Evolutionary conservation across 176 grass and related monocot genomes (phyloP).

Genomic region (Puccinellia tenuiflora): DNA sequence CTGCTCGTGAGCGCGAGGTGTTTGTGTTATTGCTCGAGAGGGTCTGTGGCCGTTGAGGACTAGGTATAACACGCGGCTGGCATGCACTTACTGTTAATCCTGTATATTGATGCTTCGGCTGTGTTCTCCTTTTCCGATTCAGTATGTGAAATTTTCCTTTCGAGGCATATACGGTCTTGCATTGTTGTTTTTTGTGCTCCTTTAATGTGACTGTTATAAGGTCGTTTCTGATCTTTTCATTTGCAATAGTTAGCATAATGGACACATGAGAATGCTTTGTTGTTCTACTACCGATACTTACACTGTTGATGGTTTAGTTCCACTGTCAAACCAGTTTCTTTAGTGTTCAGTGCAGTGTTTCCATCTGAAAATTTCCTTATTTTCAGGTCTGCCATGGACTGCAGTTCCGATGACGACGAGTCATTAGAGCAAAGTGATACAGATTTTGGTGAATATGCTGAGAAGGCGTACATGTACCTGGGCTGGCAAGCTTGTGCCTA

Average conservation of each 20-base stretch:
- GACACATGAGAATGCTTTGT: not conserved
- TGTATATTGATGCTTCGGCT: not conserved
- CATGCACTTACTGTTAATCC: not conserved
- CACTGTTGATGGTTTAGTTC: not conserved
- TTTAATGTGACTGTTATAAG: not conserved
- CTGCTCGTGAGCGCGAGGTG: not conserved
- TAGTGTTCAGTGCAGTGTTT: not conserved
- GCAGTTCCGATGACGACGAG: conserved; percentile 20
- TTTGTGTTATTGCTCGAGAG: not conserved
- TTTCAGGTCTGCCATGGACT: conserved; percentile 24
- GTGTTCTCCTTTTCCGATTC: not conserved
- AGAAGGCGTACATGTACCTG: conserved; percentile 13
- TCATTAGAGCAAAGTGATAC: conserved; percentile 44
- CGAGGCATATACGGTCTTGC: too few species aligned
- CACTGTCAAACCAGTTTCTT: not conserved
- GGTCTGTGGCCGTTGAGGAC: not conserved
- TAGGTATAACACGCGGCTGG: not conserved
- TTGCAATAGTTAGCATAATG: not conserved
- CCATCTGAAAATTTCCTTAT: not conserved
- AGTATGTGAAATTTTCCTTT: too few species aligned
- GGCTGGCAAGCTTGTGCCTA: conserved; percentile 6
- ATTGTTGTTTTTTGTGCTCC: not conserved
- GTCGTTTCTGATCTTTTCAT: not conserved
- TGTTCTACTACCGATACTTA: not conserved
- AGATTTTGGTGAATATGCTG: conserved; percentile 30